Conservation (phyloP, 1,284 basidiomycete genomes). For the Ceratobasidium papillatum region DNA sequence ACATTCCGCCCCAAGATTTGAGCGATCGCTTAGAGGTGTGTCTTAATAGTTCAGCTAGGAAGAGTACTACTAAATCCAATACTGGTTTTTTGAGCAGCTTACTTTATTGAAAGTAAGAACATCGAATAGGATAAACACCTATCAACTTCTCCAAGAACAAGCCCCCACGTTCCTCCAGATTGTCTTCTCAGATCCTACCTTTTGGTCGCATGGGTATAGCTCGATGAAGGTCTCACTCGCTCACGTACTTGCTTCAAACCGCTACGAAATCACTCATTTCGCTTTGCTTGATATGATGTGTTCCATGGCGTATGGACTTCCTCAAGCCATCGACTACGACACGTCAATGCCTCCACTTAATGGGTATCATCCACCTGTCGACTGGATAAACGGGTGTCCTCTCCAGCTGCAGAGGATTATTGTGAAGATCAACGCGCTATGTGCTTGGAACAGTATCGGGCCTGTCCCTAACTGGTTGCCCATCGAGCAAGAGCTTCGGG, state of each 20-base stretch:
- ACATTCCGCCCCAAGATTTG: neutral
- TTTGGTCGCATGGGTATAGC: neutral
- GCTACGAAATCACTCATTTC: neutral
- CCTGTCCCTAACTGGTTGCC: neutral
- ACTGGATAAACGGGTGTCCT: neutral
- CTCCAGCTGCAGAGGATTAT: neutral
- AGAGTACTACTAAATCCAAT: neutral
- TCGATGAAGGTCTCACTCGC: neutral
- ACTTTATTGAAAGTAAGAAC: neutral
- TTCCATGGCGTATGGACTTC: conserved; percentile 1
- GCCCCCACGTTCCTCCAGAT: neutral
- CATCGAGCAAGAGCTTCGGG: neutral
- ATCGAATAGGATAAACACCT: neutral
- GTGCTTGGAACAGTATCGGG: neutral
- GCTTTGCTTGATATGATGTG: neutral
- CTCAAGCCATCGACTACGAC: conserved; percentile 17
- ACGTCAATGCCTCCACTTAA: neutral
- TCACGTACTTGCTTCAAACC: neutral
- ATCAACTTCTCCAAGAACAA: neutral
- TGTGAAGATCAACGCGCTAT: conserved; percentile 11
- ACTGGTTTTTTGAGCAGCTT: neutral
- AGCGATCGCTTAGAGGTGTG: neutral
- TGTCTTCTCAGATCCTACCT: conserved; percentile 7
- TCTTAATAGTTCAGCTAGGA: too few relatives aligned
- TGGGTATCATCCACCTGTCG: neutral